Percentiles rank a stretch among this genome's conserved stretches.
Conservation (phyloP, 1,139 yeast genomes). For the Yamadazyma sp. region DNA sequence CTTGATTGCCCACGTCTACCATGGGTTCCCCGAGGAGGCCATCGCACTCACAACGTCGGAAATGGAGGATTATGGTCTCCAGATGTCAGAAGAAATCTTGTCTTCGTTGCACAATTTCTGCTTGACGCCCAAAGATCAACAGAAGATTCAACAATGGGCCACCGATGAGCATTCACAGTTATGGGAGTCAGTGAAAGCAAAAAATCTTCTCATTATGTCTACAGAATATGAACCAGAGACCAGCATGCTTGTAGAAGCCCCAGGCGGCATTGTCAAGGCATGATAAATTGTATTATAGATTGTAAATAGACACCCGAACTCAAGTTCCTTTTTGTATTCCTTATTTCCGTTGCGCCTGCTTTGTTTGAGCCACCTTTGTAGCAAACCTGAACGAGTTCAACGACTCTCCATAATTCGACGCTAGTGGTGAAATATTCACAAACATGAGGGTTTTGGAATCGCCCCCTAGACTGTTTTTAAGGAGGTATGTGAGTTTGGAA, state of each 20-base stretch:
- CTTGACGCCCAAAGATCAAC: slow-evolving; percentile 47
- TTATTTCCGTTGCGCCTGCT: slow-evolving; percentile 18
- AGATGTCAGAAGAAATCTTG: slow-evolving; percentile 50
- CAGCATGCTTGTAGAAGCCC: slow-evolving; percentile 16
- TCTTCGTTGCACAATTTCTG: slow-evolving; percentile 64
- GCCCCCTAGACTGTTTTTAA: slow-evolving; percentile 84
- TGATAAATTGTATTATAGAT: slow-evolving; percentile 7
- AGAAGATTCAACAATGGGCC: slow-evolving; percentile 57
- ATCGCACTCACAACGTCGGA: slow-evolving; percentile 45
- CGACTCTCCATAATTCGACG: slow-evolving; percentile 68
- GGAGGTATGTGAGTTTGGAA: slow-evolving; percentile 70
- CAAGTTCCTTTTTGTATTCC: too few species aligned
- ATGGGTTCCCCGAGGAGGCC: slow-evolving; percentile 63
- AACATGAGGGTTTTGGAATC: slow-evolving; percentile 90
- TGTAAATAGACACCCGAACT: slow-evolving; percentile 8
- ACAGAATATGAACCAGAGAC: slow-evolving; percentile 33
- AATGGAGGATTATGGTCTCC: slow-evolving; percentile 54
- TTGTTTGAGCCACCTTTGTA: slow-evolving; percentile 68
- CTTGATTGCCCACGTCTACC: slow-evolving; percentile 72
- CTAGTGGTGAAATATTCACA: slow-evolving; percentile 79
- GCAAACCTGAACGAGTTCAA: slow-evolving; percentile 88
- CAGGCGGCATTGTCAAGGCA: slow-evolving; percentile 1
- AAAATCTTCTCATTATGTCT: slow-evolving; percentile 41
- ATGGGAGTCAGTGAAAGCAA: slow-evolving; percentile 48
- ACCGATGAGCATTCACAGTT: slow-evolving; percentile 32